These are phyloP conservation scores for Skeletonema costatum DNA, from an alignment of 108 stramenopile genomes.

Conservation along the genomic window DNA sequence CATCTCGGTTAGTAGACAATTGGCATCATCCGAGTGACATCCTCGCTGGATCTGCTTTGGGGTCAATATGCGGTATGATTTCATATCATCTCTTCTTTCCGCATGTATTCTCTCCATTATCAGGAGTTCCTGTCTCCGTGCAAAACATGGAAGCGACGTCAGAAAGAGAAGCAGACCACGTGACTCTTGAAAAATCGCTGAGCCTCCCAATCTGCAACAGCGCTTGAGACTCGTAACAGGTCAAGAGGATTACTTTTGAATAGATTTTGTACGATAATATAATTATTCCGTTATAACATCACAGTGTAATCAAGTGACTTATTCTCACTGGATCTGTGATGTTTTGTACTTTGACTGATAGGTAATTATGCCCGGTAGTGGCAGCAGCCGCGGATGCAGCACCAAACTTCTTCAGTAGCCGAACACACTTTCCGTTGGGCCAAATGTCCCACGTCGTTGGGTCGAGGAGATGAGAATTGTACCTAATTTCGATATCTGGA, in stretches of 20 bases:
- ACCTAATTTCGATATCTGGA: conserved; percentile 20
- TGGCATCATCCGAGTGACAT: conserved; percentile 90
- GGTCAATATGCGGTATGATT: conserved; percentile 52
- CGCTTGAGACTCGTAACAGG: neutral
- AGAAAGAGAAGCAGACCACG: conserved; percentile 5
- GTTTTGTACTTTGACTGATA: conserved; percentile 24
- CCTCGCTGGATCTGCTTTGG: conserved; percentile 71
- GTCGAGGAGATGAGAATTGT: conserved; percentile 29
- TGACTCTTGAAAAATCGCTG: conserved; percentile 17
- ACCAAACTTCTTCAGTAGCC: conserved; percentile 34
- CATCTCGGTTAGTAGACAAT: conserved; percentile 55
- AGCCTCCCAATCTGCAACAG: conserved; percentile 8
- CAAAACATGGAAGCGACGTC: neutral
- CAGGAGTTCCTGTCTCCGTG: conserved; percentile 61
- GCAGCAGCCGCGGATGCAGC: conserved; percentile 21
- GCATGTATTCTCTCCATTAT: conserved; percentile 46
- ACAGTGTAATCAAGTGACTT: conserved; percentile 43
- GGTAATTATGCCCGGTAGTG: conserved; percentile 42
- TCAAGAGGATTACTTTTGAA: neutral
- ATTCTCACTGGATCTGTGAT: conserved; percentile 28
- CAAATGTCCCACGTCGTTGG: conserved; percentile 24
- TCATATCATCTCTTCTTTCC: conserved; percentile 70
- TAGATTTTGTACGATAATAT: neutral
- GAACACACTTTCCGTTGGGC: conserved; percentile 33
- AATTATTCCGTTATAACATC: neutral